A percentile compares a stretch with the other conserved stretches of the same genome.
Conservation (phyloP, 1,284 basidiomycete species). For the Microbotryum lychnidis-dioicae region DNA sequence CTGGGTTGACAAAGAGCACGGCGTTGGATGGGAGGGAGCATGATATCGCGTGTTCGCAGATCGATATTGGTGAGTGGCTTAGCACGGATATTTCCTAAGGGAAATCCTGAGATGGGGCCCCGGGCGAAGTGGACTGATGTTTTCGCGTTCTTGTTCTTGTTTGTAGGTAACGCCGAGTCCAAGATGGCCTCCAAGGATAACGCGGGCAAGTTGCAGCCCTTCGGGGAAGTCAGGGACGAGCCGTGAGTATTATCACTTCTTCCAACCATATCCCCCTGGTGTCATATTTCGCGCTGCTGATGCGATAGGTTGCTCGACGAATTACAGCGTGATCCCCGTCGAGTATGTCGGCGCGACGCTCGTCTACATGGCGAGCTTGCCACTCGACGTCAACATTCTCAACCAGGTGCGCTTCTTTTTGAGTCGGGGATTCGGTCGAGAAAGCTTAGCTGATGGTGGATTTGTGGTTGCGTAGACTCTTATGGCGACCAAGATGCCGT, state of each 20-base stretch:
- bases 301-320: background rate
- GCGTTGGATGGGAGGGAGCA: constrained; percentile 65
- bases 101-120: too few relatives aligned
- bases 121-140: background rate
- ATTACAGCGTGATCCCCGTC: constrained; percentile 50
- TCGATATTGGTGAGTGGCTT: constrained; percentile 58
- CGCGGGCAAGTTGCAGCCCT: constrained; percentile 56
- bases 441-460: background rate
- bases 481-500: constrained; percentile 56
- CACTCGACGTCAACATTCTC: constrained; percentile 59
- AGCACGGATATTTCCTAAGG: too few relatives aligned
- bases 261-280: too few relatives aligned
- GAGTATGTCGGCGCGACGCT: constrained; percentile 61
- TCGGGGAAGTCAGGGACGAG: constrained; percentile 56
- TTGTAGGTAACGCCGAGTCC: constrained; percentile 59
- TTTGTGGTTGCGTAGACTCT: constrained; percentile 1
- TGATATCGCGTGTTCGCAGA: constrained; percentile 66
- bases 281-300: too few relatives aligned
- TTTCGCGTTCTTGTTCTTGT: background rate
- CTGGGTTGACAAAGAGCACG: constrained; percentile 63
- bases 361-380: constrained; percentile 60
- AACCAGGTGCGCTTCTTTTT: constrained; percentile 46
- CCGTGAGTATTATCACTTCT: constrained; percentile 34
- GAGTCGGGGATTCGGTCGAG: too few relatives aligned
- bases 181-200: constrained; percentile 46